These are phyloP conservation scores for Podila epicladia DNA, from an alignment of 192 early-diverging fungal species.

Conservation along the genomic window DNA sequence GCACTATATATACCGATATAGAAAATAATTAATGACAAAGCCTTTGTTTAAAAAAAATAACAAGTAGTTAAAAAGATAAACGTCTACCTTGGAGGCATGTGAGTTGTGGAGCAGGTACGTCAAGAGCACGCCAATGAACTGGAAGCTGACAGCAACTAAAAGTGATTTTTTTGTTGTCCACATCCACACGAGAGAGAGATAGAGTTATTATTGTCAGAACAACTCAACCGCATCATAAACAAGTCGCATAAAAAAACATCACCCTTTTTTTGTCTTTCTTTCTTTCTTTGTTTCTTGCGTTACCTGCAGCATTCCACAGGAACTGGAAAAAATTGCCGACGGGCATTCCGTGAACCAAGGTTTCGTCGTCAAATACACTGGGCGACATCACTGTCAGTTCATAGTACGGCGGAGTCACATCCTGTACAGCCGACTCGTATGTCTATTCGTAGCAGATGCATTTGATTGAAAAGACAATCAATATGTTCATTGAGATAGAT, in stretches of 20 bases:
- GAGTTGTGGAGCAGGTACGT: constrained; percentile 89
- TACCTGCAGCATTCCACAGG: constrained; percentile 78
- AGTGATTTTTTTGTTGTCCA: background rate
- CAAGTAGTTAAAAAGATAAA: no score
- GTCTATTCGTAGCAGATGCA: constrained; percentile 34
- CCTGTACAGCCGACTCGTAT: constrained; percentile 82
- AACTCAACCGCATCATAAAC: background rate
- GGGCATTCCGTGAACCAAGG: constrained; percentile 87
- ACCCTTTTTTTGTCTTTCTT: background rate
- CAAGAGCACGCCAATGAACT: constrained; percentile 86
- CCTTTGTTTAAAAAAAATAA: background rate
- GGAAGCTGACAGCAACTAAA: constrained; percentile 71
- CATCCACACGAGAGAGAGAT: background rate
- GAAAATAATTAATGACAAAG: no score
- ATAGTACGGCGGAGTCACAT: constrained; percentile 80
- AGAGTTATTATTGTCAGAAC: background rate
- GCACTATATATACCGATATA: constrained; percentile 41
- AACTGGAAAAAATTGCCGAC: constrained; percentile 83
- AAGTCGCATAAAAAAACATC: background rate
- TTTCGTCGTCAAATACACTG: constrained; percentile 75
- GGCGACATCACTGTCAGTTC: constrained; percentile 77
- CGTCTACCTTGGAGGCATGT: constrained; percentile 79
- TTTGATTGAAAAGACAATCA: background rate
- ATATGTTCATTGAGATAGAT: background rate
- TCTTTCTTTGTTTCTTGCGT: background rate